Percentiles rank a stretch among this genome's conserved stretches.
Evolutionary conservation across 306 rosid species (phyloP).

Genomic region (Adenanthera pavonina): DNA sequence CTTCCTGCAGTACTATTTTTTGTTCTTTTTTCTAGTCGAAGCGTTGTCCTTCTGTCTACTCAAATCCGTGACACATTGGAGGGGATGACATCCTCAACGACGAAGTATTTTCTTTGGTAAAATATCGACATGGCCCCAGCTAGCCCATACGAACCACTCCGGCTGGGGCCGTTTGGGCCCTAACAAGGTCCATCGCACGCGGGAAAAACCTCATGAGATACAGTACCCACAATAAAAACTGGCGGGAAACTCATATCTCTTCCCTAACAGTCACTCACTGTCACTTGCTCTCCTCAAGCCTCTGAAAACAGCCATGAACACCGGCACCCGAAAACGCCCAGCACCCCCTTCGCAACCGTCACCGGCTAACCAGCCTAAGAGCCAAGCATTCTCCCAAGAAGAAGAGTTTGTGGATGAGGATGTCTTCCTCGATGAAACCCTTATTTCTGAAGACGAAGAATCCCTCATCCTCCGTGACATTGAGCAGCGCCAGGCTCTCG

Average conservation of each 20-base stretch:
- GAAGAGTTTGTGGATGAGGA: constrained; percentile 95
- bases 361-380: constrained; percentile 55
- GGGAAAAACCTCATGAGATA: constrained; percentile 35
- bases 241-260: constrained; percentile 59
- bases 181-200: constrained; percentile 20
- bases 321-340: constrained; percentile 60
- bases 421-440: constrained; percentile 79
- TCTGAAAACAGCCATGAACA: constrained; percentile 49
- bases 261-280: neutral
- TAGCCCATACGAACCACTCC: neutral
- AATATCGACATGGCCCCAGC: neutral
- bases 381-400: constrained; percentile 61
- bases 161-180: neutral
- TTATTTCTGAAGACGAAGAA: constrained; percentile 70
- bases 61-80: too few species aligned
- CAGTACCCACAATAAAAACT: constrained; percentile 36
- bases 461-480: constrained; percentile 82
- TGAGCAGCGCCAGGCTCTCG: constrained; percentile 78
- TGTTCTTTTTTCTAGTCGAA: too few species aligned
- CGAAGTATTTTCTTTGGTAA: too few species aligned
- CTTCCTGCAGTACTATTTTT: too few species aligned
- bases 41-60: too few species aligned
- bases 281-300: neutral
- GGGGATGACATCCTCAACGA: too few species aligned
- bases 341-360: constrained; percentile 55